Evolutionary conservation across 257 asterid species (phyloP), one percentile per base, ranked within the genome.

Genomic region (Paraleonurus japonicus): DNA sequence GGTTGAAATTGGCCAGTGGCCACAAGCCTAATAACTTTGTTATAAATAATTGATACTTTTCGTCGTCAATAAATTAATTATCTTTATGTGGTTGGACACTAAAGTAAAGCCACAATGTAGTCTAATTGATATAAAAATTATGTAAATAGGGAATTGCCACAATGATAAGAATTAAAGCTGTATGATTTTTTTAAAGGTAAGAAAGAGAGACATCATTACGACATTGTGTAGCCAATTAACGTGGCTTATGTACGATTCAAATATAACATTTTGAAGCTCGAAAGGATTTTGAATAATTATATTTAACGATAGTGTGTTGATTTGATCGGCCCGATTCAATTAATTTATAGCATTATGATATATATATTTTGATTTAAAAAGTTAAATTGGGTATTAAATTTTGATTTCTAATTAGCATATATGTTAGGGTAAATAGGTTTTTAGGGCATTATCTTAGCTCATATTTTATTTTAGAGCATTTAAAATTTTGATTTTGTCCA

Each of bases 191-290:
- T 35, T 16, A 19, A 13, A 30, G 28, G 13, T 12, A 2, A 43
- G 1, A 47, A 16, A 55, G 61, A 4, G 39, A 20, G 67, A 63
- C 76, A 73, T 26, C 48, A 22, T 71, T 47, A 53, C 81, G 78
- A 80, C 84, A 80, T 80, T 28, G 65, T 72, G 81, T 43, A 75
- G 63, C 37, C 45, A 71, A n/a, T n/a, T n/a, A n/a, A 11, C 2
- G 19, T 28, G 22, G 59, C 16, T 27, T 47, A n/a, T 5, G n/a
- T 23, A 47, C n/a, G 20, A 0, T 45, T 45, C 4, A 45, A 23
- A 20, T 26, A 9, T 58, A 22, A 23, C n/a, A 9, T 54, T 7
- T 54, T 12, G 5, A 54, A 2, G 4, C 30, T 7, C 22, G 0
- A 48, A 5, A n/a, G 2, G 3, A 7, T 48, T 48, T 19, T 17